phyloP scores from a whole-genome alignment of 192 early-diverging fungal species.

The Coemansia sp. region DNA sequence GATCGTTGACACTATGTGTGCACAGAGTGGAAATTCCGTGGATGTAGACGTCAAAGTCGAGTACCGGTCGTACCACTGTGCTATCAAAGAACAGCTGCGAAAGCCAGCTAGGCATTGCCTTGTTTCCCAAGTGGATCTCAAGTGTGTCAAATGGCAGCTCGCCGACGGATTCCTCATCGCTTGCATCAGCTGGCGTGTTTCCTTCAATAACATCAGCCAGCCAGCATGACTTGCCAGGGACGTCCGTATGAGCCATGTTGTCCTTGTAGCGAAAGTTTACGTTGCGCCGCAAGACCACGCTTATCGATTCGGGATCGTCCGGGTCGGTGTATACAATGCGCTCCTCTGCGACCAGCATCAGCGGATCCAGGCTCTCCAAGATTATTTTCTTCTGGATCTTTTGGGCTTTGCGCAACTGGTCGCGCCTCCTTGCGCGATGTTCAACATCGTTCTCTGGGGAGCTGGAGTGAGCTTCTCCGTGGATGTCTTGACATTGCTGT shows the following conservation, averaged over 20 bases:
- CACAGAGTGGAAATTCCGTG: slow-evolving; percentile 35
- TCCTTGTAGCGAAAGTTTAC: slow-evolving; percentile 13
- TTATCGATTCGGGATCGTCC: slow-evolving; percentile 8
- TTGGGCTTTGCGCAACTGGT: slow-evolving; percentile 32
- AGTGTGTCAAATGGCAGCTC: slow-evolving; percentile 25
- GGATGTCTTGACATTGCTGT: background rate
- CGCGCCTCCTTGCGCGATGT: slow-evolving; percentile 12
- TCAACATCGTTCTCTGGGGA: slow-evolving; percentile 13
- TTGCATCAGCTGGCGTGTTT: background rate
- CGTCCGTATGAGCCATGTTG: background rate
- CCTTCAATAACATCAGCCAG: slow-evolving; percentile 13
- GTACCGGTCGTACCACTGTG: slow-evolving; percentile 34
- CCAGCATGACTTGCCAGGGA: slow-evolving; percentile 6
- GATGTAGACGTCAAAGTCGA: slow-evolving; percentile 52
- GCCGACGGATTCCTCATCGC: background rate
- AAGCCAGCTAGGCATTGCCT: slow-evolving; percentile 37
- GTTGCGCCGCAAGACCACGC: slow-evolving; percentile 33
- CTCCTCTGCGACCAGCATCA: slow-evolving; percentile 29
- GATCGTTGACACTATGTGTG: background rate
- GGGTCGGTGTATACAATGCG: slow-evolving; percentile 39
- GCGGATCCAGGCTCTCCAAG: slow-evolving; percentile 32
- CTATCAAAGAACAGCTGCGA: slow-evolving; percentile 47
- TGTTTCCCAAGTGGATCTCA: slow-evolving; percentile 32
- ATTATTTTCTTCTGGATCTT: slow-evolving; percentile 49
- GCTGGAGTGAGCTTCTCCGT: background rate